Conservation (phyloP, 1,139 yeast species). For the Geotrichum phurueaensis region DNA sequence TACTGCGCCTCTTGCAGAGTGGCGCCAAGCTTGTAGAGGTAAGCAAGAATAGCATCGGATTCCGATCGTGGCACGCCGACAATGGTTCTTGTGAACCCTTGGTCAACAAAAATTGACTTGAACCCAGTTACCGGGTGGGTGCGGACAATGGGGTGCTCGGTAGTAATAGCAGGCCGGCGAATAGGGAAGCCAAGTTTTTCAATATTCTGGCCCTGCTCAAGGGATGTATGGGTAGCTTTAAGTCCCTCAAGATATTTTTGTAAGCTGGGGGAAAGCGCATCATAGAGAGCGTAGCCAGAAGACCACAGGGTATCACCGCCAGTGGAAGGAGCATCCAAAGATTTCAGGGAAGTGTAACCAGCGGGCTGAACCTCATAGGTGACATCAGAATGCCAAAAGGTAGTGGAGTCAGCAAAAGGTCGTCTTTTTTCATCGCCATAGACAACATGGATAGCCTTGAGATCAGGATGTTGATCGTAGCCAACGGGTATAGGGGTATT, state of each 20-base stretch:
- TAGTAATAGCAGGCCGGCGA: constrained; percentile 23
- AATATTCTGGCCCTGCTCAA: constrained; percentile 32
- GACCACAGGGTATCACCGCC: constrained; percentile 49
- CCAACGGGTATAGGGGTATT: constrained; percentile 45
- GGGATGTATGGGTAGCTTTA: constrained; percentile 31
- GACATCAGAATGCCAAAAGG: constrained; percentile 45
- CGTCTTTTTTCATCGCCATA: constrained; percentile 18
- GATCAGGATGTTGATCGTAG: constrained; percentile 44
- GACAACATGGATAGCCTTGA: constrained; percentile 45
- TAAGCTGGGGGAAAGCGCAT: constrained; percentile 42
- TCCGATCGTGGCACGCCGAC: constrained; percentile 39
- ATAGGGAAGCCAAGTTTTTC: constrained; percentile 28
- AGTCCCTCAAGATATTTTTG: constrained; percentile 40
- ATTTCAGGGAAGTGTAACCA: constrained; percentile 42
- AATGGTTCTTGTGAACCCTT: constrained; percentile 39
- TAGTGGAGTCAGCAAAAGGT: constrained; percentile 6
- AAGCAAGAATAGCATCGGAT: constrained; percentile 36
- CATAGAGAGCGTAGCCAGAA: constrained; percentile 44
- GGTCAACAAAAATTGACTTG: constrained; percentile 42
- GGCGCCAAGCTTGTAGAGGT: constrained; percentile 41
- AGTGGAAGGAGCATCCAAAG: constrained; percentile 40
- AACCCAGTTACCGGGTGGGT: constrained; percentile 48
- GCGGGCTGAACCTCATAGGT: constrained; percentile 45
- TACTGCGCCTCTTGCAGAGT: constrained; percentile 39
- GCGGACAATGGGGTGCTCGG: constrained; percentile 43